A percentile compares a stretch with the other conserved stretches of the same genome.
phyloP scores from a whole-genome alignment of 371 early-diverging fungal species.

The Rhizomucor miehei region DNA sequence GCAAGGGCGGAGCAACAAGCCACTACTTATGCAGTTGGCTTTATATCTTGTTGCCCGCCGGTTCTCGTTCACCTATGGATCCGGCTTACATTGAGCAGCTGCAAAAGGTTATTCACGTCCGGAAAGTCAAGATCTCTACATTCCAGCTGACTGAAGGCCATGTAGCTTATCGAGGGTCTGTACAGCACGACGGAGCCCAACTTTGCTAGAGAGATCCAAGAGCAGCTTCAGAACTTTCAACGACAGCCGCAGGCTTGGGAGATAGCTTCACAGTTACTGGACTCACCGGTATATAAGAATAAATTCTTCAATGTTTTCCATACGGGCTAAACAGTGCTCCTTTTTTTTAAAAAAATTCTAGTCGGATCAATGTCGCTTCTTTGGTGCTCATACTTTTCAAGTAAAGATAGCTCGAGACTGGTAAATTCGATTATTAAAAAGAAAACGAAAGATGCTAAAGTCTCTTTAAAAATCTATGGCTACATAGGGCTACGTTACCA shows the following conservation, averaged over 20 bases:
- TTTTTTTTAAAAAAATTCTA: too few relatives aligned
- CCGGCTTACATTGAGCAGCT: too few relatives aligned
- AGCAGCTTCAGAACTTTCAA: slow-evolving; percentile 68
- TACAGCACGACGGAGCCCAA: slow-evolving; percentile 9
- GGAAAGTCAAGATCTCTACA: too few relatives aligned
- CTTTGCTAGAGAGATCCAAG: slow-evolving; percentile 57
- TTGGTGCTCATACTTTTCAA: slow-evolving; percentile 85
- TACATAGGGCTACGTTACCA: slow-evolving; percentile 56
- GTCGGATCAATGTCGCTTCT: slow-evolving; percentile 72
- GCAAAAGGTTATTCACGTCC: too few relatives aligned
- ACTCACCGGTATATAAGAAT: slow-evolving; percentile 38
- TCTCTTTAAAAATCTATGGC: too few relatives aligned
- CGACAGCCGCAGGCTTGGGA: slow-evolving; percentile 75
- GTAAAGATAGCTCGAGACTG: slow-evolving; percentile 78
- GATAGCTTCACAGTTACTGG: slow-evolving; percentile 62
- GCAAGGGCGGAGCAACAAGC: too few relatives aligned
- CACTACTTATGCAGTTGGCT: too few relatives aligned
- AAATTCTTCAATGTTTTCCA: too few relatives aligned
- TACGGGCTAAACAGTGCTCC: too few relatives aligned
- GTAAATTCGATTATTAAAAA: slow-evolving; percentile 30
- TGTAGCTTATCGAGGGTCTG: slow-evolving; percentile 22
- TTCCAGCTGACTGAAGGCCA: too few relatives aligned
- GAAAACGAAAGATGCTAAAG: not conserved
- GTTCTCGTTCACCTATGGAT: too few relatives aligned
- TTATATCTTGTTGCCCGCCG: too few relatives aligned